These are phyloP conservation scores for Metroxylon sagu DNA, from an alignment of 176 grass and related monocot species.

Conservation along the genomic window DNA sequence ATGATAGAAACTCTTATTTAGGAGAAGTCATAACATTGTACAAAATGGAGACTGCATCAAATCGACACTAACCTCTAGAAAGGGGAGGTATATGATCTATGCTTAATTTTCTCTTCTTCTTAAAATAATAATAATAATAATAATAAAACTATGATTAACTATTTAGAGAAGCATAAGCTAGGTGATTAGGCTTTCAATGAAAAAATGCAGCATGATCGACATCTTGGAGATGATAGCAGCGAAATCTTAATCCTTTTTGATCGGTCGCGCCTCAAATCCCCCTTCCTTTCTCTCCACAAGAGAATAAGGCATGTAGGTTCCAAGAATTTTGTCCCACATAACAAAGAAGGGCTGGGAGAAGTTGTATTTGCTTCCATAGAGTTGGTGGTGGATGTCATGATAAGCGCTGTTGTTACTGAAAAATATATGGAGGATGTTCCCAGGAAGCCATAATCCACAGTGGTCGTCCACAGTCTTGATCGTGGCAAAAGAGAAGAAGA, in stretches of 20 bases:
- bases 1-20: too few relatives aligned
- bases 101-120: too few relatives aligned
- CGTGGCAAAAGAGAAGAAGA: constrained; percentile 64
- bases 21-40: too few relatives aligned
- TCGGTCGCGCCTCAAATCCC: constrained; percentile 38
- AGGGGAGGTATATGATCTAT: too few relatives aligned
- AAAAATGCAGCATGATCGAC: neutral
- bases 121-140: too few relatives aligned
- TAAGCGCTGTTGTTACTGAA: constrained; percentile 68
- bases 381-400: constrained; percentile 71
- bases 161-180: too few relatives aligned
- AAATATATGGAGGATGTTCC: constrained; percentile 45
- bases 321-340: constrained; percentile 60
- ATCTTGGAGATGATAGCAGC: too few relatives aligned
- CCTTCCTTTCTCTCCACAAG: constrained; percentile 53
- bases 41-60: too few relatives aligned
- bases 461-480: constrained; percentile 65
- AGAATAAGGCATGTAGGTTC: constrained; percentile 59
- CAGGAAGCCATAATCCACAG: constrained; percentile 52
- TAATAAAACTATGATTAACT: too few relatives aligned
- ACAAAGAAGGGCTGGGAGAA: constrained; percentile 68
- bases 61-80: too few relatives aligned
- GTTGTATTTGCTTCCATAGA: constrained; percentile 65
- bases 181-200: neutral
- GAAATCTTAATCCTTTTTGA: constrained; percentile 12